These are phyloP conservation scores for Ehretia macrophylla DNA, from an alignment of 257 asterid species.

Conservation along the genomic window DNA sequence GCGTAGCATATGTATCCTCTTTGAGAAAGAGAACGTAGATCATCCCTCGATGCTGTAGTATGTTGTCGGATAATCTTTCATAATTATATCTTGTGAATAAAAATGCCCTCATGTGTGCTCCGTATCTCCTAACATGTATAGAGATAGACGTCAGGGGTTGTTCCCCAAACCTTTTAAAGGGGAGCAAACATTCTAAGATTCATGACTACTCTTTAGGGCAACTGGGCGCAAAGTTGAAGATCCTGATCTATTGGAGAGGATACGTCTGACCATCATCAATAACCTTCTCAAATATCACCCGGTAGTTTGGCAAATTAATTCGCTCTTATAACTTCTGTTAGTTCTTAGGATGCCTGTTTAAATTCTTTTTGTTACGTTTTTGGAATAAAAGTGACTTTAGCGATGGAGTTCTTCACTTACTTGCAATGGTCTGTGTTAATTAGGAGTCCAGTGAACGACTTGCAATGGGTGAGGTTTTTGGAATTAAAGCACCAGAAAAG, in stretches of 20 bases:
- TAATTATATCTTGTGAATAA: too few relatives aligned
- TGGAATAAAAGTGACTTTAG: conserved; percentile 1
- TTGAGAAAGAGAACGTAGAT: too few relatives aligned
- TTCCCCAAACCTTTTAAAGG: too few relatives aligned
- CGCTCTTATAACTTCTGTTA: conserved; percentile 3
- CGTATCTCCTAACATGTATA: too few relatives aligned
- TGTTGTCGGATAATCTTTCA: too few relatives aligned
- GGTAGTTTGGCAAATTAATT: conserved; percentile 44
- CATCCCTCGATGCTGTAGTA: too few relatives aligned
- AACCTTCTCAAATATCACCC: conserved; percentile 95
- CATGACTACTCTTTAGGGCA: conserved; percentile 37
- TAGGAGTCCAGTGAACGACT: conserved; percentile 94
- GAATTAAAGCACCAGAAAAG: conserved; percentile 72
- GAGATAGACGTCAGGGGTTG: too few relatives aligned
- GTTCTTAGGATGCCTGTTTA: background rate
- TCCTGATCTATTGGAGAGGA: conserved; percentile 92
- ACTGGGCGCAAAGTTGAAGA: conserved; percentile 90
- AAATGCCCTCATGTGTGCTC: too few relatives aligned
- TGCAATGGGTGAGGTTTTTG: conserved; percentile 95
- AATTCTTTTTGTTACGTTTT: background rate
- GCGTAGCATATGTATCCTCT: too few relatives aligned
- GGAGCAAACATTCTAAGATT: too few relatives aligned
- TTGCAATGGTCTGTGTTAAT: conserved; percentile 8
- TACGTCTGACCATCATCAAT: conserved; percentile 90
- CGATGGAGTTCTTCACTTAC: conserved; percentile 2